Evolutionary conservation across 352 stramenopile genomes (phyloP), one percentile per base, ranked within the genome.

Genomic region (Globisporangium recalcitrans): DNA sequence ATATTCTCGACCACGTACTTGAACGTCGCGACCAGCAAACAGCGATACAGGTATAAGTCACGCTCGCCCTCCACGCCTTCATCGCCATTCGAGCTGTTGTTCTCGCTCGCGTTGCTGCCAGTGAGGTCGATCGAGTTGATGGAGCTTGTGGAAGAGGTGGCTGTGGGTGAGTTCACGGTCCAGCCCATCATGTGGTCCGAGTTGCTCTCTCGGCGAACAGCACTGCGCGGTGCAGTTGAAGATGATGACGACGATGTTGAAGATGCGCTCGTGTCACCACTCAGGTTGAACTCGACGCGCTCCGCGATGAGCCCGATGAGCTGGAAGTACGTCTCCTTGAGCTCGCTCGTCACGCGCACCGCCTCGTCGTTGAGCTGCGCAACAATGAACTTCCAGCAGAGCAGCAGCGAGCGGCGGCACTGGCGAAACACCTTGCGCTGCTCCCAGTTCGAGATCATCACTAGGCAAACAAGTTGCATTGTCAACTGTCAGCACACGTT

Each of bases 11-110:
- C 67, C 3, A 84, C 82, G 52, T 86, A 78, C 69, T 89, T 87
- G 67, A 87, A 91, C 1, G 79, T 91, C n/a, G 79, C 79, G n/a
- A 89, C 78, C 3, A 91, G 67, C 16, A 88, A 63, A 46, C 79
- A 89, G 1, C 82, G 68, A 55, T 91, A 89, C 40, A 87, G 51
- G 51, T 87, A 82, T 27, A 89, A 64, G 49, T 88, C 78, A 7
- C 72, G 69, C 53, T 84, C 75, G 4, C 70, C 72, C 26, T 88
- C 79, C 5, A 55, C 64, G n/a, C 63, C 65, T 19, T 77, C 72
- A 5, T 75, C 71, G 0, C 44, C 61, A 24, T 60, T 77, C 42
- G 26, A 36, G 27, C 27, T 31, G 27, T 31, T 31, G 27, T 31
- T 6, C 5, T 31, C 54, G 19, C 13, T 60, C 10, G 27, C 48